Evolutionary conservation across 2,329 filamentous ascomycete genomes (phyloP).

Genomic region (Neonectria neomacrospora): DNA sequence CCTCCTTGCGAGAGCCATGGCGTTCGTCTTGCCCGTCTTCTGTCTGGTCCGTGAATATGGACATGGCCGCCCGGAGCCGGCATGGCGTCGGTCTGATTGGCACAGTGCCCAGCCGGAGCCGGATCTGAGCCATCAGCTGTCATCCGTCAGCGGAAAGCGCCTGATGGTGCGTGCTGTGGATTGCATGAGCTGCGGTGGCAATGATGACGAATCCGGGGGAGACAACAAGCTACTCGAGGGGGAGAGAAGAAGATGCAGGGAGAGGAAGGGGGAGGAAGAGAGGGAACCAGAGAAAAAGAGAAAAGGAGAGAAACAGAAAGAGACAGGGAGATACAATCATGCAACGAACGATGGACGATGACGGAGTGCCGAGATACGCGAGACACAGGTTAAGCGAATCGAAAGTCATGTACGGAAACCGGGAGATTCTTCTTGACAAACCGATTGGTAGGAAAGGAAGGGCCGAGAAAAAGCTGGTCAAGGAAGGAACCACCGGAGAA

Average conservation of each 20-base stretch:
- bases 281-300: not conserved
- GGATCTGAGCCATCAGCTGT: not conserved
- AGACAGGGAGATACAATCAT: not conserved
- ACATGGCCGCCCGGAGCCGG: not conserved
- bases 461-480: not conserved
- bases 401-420: not conserved
- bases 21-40: constrained; percentile 17
- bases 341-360: not conserved
- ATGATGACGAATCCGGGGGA: constrained; percentile 11
- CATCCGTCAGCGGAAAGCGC: not conserved
- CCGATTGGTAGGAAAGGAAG: constrained; percentile 3
- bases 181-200: not conserved
- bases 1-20: constrained; percentile 21
- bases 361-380: constrained; percentile 6
- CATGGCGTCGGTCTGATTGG: not conserved
- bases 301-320: not conserved
- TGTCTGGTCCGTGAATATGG: not conserved
- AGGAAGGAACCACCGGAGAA: not conserved
- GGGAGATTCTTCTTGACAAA: not conserved
- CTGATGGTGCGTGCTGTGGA: not conserved
- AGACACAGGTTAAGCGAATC: constrained; percentile 10
- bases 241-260: not conserved
- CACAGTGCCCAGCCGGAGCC: not conserved
- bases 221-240: constrained; percentile 4
- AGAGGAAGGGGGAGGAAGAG: not conserved